These are phyloP conservation scores for Apiospora koreana DNA, from an alignment of 2,329 filamentous ascomycete species.

Conservation along the genomic window DNA sequence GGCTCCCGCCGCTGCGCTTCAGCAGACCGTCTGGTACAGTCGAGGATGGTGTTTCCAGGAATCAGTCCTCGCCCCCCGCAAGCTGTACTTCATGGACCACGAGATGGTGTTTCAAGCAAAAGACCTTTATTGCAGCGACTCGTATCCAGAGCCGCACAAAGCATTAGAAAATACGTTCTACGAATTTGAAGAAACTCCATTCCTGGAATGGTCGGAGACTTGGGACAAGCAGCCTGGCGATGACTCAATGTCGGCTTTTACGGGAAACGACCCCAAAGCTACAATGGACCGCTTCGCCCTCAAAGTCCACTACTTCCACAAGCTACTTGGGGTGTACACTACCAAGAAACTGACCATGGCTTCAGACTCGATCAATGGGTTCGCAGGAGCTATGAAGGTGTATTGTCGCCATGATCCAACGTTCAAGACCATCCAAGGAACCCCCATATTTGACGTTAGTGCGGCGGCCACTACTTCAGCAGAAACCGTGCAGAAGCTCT, in stretches of 20 bases:
- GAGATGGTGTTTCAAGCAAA: constrained; percentile 5
- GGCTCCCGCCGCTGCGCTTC: background rate
- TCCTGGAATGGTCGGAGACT: background rate
- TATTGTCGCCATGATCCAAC: background rate
- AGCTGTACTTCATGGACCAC: constrained; percentile 14
- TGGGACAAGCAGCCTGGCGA: background rate
- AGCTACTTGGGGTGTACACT: constrained; percentile 11
- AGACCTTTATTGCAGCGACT: background rate
- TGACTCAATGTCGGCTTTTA: background rate
- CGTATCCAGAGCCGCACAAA: constrained; percentile 7
- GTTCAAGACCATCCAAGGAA: background rate
- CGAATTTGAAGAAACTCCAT: background rate
- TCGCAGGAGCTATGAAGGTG: constrained; percentile 8
- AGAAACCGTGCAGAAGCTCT: background rate
- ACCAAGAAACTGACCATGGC: background rate
- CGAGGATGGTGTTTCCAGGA: constrained; percentile 19
- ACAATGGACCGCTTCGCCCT: background rate
- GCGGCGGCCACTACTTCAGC: background rate
- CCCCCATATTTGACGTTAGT: constrained; percentile 1
- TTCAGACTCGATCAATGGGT: constrained; percentile 13
- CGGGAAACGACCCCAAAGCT: background rate
- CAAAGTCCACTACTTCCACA: background rate
- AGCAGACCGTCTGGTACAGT: constrained; percentile 8
- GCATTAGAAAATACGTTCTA: background rate
- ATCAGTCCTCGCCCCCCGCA: background rate